These are phyloP conservation scores for Xylaria sp. DNA, from an alignment of 2,329 filamentous ascomycete species.

Conservation along the genomic window DNA sequence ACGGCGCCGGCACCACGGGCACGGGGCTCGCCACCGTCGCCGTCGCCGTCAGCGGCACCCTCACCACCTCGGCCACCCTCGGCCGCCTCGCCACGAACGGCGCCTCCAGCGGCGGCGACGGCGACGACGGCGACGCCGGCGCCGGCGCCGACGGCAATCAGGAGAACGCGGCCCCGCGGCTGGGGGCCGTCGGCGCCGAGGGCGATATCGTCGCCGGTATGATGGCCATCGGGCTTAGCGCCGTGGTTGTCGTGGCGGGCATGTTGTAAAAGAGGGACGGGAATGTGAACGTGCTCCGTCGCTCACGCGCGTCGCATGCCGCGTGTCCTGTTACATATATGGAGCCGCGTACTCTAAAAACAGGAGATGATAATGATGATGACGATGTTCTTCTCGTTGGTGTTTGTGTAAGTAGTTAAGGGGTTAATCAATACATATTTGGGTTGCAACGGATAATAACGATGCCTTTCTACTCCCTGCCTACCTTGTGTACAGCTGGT, in stretches of 20 bases:
- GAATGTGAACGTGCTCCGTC: background rate
- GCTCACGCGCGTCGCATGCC: background rate
- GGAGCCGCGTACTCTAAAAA: too few species aligned
- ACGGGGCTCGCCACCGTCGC: constrained; percentile 35
- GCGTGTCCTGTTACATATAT: too few species aligned
- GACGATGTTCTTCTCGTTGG: too few species aligned
- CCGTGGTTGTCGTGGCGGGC: constrained; percentile 33
- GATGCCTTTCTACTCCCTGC: too few species aligned
- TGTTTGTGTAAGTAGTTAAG: too few species aligned
- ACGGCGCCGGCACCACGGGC: constrained; percentile 35
- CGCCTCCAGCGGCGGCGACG: too few species aligned
- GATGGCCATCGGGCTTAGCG: constrained; percentile 33
- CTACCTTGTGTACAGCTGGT: too few species aligned
- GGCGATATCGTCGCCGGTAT: constrained; percentile 33
- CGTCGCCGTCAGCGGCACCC: constrained; percentile 38
- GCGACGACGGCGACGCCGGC: too few species aligned
- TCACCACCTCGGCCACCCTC: constrained; percentile 36
- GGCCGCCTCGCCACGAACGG: constrained; percentile 15
- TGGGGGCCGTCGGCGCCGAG: constrained; percentile 16
- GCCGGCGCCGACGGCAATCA: background rate
- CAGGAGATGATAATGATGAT: too few species aligned
- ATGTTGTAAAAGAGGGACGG: constrained; percentile 26
- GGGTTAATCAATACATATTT: too few species aligned
- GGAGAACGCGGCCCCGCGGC: constrained; percentile 9
- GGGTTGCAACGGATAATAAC: too few species aligned